Base-by-base conservation (phyloP, 2,329 filamentous ascomycete genomes). In the Blastomyces emzantsi region DNA sequence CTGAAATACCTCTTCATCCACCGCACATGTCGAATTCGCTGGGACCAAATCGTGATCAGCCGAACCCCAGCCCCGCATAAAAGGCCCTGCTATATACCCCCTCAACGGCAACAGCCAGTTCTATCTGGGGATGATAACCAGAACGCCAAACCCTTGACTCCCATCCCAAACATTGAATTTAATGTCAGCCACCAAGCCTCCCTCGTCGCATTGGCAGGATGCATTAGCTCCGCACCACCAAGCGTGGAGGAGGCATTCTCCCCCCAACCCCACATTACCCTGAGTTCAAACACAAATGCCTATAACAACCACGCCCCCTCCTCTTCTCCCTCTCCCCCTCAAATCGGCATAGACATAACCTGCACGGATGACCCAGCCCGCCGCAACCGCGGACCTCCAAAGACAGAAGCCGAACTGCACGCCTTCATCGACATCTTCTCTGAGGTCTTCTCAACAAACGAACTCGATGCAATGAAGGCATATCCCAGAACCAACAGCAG, bases 131-230 rank as follows among this genome's bases (percentile, higher is more conserved):
- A 54, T 51, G 2, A 60, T 64, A 45, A 17, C 22, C n/a, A 28
- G 33, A 39, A 54, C 25, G 15, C 17, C 3, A 39, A 22, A 1
- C 11, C 41, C 22, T 11, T 39, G 17, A 41, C 17, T 33, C 41
- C 62, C n/a, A 66, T 68, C 41, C 67, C 69, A 1, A 67, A 67
- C 11, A 74, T 86, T 47, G 84, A 87, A 66, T 88, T 88, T 76
- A 88, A 88, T 66, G 79, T 87, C 62, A 85, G 82, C 41, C 85
- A 88, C 66, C 85, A 88, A 72, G 84, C 83, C 22, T 84, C 83
- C 0, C 74, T 88, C 3, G 83, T 87, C n/a, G 79, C 80, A 0
- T 73, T 88, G 5, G 81, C 85, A 0, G 83, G 85, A 15, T 78
- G 76, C 25, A 67, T 72, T 9, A 71, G 71, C 8, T 70, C 70